Conservation (phyloP, 345 rosid species). For the Heritiera fomes region DNA sequence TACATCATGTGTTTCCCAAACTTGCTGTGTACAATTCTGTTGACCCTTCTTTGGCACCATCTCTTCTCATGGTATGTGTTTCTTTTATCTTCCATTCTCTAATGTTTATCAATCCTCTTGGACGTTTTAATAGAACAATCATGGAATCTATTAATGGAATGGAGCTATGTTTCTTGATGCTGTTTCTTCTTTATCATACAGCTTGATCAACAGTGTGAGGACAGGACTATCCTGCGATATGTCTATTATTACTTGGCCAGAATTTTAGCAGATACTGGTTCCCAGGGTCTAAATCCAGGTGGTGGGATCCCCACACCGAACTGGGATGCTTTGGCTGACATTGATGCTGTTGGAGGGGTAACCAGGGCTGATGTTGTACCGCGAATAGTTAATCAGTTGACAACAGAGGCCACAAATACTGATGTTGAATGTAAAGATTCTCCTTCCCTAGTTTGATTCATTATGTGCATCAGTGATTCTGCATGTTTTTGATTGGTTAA, state of each 20-base stretch:
- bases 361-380: slow-evolving; percentile 99
- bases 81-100: neutral
- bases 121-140: neutral
- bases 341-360: slow-evolving; percentile 97
- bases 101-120: neutral
- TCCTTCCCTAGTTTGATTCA: neutral
- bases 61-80: slow-evolving; percentile 90
- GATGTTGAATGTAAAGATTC: slow-evolving; percentile 72
- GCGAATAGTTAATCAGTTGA: slow-evolving; percentile 76
- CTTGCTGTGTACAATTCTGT: slow-evolving; percentile 98
- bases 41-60: slow-evolving; percentile 97
- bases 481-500: neutral
- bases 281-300: slow-evolving; percentile 83
- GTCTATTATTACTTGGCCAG: slow-evolving; percentile 99
- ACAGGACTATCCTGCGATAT: slow-evolving; percentile 85
- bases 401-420: slow-evolving; percentile 69
- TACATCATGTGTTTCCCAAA: slow-evolving; percentile 92
- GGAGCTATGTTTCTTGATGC: slow-evolving; percentile 4
- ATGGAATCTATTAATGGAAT: neutral
- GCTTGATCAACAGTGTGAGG: slow-evolving; percentile 98
- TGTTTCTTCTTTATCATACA: slow-evolving; percentile 40
- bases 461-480: neutral
- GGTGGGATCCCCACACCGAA: slow-evolving; percentile 99
- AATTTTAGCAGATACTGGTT: slow-evolving; percentile 83
- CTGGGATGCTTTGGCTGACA: slow-evolving; percentile 99